Base-by-base conservation (phyloP, 2,329 filamentous ascomycete species). In the Tolypocladium pustulatum region DNA sequence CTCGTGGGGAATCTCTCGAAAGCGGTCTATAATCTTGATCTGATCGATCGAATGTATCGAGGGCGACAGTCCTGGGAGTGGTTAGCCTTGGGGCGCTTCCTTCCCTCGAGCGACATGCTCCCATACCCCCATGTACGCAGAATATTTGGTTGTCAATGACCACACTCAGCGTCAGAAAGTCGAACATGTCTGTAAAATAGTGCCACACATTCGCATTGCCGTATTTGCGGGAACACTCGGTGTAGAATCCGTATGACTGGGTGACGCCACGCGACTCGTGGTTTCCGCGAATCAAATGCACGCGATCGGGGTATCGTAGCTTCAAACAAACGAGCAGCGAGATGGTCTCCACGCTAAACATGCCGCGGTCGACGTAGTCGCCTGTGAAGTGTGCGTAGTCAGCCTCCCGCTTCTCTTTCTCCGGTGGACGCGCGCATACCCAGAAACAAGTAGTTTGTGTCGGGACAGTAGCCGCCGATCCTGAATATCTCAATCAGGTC, bases 181-280 rank as follows among this genome's bases (percentile, higher is more conserved):
- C 94, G 75, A 99, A 99, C 92, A 99, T 97, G 76, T 99, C 94
- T 64, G 94, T 99, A 72, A 99, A 99, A 73, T 97, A 94, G 75
- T 99, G 94, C 94, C 94, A 99, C 27, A 99, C 94, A 68, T 94
- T 97, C 63, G 94, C 91, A 70, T 96, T 97, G 71, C 94, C 94
- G 75, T 99, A 99, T 76, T 99, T 99, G 65, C 94, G 88, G 25
- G 89, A 91, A 75, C 94, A 99, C 72, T 99, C 94, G 27, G 94
- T 97, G 72, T 99, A 99, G 77, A 99, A 99, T 59, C 94, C 94
- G 75, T 99, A 99, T 34, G 93, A 97, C 75, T 99, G 94, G 13
- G 94, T 99, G 57, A 99, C 94, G 68, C 94, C 94, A 67, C 94
- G 88, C 59, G 91, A 96, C 76, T 99, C 94, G 76, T 99, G 94